These are phyloP conservation scores for Colletotrichum tropicicola DNA, from an alignment of 2,329 filamentous ascomycete genomes.

Conservation along the genomic window DNA sequence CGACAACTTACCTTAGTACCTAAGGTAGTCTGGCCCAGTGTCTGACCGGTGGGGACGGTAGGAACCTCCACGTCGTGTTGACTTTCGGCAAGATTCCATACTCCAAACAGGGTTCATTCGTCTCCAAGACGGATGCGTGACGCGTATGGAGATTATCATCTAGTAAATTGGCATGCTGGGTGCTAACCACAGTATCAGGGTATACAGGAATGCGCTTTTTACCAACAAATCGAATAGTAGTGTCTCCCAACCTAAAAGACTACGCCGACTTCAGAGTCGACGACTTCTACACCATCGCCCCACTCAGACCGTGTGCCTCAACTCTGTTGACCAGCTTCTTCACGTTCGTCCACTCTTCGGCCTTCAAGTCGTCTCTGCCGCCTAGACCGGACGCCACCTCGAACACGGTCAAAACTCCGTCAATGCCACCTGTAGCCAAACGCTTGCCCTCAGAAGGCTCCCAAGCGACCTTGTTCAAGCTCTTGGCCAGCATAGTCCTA, in stretches of 20 bases:
- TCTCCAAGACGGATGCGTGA: too few species aligned
- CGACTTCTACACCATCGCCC: slow-evolving; percentile 45
- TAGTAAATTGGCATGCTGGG: slow-evolving; percentile 12
- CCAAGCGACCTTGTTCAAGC: slow-evolving; percentile 94
- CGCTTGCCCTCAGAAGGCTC: slow-evolving; percentile 88
- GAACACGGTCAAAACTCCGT: slow-evolving; percentile 90
- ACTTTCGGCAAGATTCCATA: too few species aligned
- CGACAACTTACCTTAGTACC: too few species aligned
- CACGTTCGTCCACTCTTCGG: slow-evolving; percentile 92
- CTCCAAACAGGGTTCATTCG: too few species aligned
- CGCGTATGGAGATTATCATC: not conserved
- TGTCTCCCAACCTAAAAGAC: slow-evolving; percentile 17
- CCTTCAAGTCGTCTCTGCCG: slow-evolving; percentile 82
- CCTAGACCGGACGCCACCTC: slow-evolving; percentile 87
- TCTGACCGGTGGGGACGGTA: not conserved
- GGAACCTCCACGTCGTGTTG: not conserved
- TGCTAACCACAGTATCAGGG: slow-evolving; percentile 22
- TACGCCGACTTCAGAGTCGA: slow-evolving; percentile 36
- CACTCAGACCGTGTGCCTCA: slow-evolving; percentile 67
- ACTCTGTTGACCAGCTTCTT: slow-evolving; percentile 87
- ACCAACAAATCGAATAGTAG: slow-evolving; percentile 27
- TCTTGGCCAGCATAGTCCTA: slow-evolving; percentile 78
- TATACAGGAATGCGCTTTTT: slow-evolving; percentile 31
- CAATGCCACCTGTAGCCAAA: slow-evolving; percentile 89
- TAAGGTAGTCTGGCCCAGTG: too few species aligned